phyloP scores from a whole-genome alignment of 306 rosid genomes.

The Hippophae tibetana region DNA sequence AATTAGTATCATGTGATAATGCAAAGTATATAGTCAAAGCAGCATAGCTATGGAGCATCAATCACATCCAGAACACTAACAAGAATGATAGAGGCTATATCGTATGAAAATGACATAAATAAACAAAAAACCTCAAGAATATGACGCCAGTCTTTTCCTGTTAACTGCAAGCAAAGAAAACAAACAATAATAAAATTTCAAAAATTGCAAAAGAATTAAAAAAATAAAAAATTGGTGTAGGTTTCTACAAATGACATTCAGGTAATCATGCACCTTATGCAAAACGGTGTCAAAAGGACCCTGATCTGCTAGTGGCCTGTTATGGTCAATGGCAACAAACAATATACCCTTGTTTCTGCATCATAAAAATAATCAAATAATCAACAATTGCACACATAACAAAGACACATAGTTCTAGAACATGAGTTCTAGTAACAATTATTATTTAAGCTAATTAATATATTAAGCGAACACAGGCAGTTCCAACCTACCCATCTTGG shows the following conservation, averaged over 20 bases:
- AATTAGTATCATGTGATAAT: conserved; percentile 7
- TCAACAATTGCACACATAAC: conserved; percentile 10
- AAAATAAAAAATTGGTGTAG: neutral
- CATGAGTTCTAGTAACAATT: neutral
- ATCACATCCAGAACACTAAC: conserved; percentile 3
- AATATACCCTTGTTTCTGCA: conserved; percentile 77
- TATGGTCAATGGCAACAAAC: conserved; percentile 76
- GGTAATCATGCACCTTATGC: conserved; percentile 53
- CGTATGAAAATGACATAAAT: neutral
- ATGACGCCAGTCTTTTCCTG: conserved; percentile 68
- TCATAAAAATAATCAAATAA: conserved; percentile 1
- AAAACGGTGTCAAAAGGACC: conserved; percentile 86
- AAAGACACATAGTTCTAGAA: neutral
- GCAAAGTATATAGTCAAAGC: neutral
- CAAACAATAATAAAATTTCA: neutral
- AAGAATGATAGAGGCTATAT: neutral
- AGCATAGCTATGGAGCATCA: conserved; percentile 6
- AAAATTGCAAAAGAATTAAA: neutral
- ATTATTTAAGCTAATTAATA: neutral
- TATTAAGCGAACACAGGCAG: too few species aligned
- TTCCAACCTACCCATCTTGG: too few species aligned
- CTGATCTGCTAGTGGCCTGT: conserved; percentile 63
- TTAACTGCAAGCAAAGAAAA: conserved; percentile 47
- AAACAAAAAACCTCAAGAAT: too few species aligned
- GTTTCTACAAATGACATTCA: conserved; percentile 8